phyloP scores from a whole-genome alignment of 2,329 filamentous ascomycete genomes.

The Penicillium hesseltinei region DNA sequence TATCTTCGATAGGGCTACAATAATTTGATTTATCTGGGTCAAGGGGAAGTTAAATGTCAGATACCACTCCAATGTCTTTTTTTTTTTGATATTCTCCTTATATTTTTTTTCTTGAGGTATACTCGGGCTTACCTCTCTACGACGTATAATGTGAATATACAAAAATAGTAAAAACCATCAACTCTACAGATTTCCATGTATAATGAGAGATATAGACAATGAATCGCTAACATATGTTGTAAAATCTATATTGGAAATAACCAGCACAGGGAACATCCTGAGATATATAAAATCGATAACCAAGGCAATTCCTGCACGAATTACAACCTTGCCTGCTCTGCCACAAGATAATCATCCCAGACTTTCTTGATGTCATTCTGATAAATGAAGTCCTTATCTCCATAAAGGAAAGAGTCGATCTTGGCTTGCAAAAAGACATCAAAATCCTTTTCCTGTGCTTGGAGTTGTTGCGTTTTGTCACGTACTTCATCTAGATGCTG shows the following conservation, averaged over 20 bases:
- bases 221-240: constrained; percentile 3
- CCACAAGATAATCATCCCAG: constrained; percentile 27
- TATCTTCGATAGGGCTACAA: constrained; percentile 44
- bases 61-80: too few relatives aligned
- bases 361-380: constrained; percentile 43
- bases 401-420: constrained; percentile 32
- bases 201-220: too few relatives aligned
- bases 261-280: neutral
- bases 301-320: neutral
- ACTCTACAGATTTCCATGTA: too few relatives aligned
- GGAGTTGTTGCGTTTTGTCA: constrained; percentile 17
- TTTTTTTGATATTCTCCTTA: too few relatives aligned
- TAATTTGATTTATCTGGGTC: neutral
- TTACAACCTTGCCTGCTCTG: neutral
- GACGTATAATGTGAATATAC: too few relatives aligned
- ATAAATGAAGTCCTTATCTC: constrained; percentile 44
- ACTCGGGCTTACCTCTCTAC: too few relatives aligned
- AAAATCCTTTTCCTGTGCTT: constrained; percentile 22
- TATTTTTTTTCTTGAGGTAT: too few relatives aligned
- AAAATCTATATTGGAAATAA: neutral
- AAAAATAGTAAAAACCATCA: too few relatives aligned
- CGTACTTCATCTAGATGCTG: constrained; percentile 13
- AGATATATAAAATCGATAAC: neutral
- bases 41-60: constrained; percentile 24
- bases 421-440: constrained; percentile 31